These are phyloP conservation scores for Penicillium paradoxum DNA, from an alignment of 495 filamentous ascomycete species.

Conservation along the genomic window DNA sequence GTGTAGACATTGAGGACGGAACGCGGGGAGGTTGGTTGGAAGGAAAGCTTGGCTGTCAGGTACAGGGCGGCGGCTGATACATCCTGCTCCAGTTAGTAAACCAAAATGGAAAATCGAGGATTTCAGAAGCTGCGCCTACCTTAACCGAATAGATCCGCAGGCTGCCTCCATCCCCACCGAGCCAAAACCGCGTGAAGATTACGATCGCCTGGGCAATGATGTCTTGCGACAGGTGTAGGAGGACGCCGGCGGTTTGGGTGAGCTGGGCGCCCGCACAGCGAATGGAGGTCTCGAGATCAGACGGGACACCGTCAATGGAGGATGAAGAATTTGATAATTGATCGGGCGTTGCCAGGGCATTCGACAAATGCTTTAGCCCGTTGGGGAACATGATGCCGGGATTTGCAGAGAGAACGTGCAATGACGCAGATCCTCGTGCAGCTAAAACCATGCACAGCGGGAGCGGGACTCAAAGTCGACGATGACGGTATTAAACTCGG, in stretches of 20 bases:
- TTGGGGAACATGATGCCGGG: constrained; percentile 23
- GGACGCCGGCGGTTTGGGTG: constrained; percentile 81
- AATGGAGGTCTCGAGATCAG: constrained; percentile 67
- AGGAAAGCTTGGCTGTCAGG: constrained; percentile 78
- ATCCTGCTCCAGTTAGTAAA: constrained; percentile 46
- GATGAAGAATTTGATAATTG: constrained; percentile 71
- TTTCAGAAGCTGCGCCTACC: constrained; percentile 29
- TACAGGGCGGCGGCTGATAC: constrained; percentile 78
- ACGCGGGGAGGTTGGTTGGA: constrained; percentile 67
- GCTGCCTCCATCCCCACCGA: constrained; percentile 61
- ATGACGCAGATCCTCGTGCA: constrained; percentile 11
- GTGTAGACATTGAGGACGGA: constrained; percentile 79
- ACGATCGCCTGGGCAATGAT: constrained; percentile 85
- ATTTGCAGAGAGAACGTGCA: constrained; percentile 11
- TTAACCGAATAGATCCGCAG: constrained; percentile 51
- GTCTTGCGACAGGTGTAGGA: constrained; percentile 82
- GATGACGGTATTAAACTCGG: not conserved
- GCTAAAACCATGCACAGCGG: constrained; percentile 5
- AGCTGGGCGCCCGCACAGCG: constrained; percentile 59
- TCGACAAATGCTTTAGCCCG: constrained; percentile 59
- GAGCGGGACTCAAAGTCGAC: constrained; percentile 1
- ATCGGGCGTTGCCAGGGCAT: constrained; percentile 76
- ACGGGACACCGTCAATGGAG: constrained; percentile 63
- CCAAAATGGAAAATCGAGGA: not conserved
- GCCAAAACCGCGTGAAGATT: constrained; percentile 83